These are phyloP conservation scores for Fusarium sp. DNA, from an alignment of 2,329 filamentous ascomycete genomes.

Conservation along the genomic window DNA sequence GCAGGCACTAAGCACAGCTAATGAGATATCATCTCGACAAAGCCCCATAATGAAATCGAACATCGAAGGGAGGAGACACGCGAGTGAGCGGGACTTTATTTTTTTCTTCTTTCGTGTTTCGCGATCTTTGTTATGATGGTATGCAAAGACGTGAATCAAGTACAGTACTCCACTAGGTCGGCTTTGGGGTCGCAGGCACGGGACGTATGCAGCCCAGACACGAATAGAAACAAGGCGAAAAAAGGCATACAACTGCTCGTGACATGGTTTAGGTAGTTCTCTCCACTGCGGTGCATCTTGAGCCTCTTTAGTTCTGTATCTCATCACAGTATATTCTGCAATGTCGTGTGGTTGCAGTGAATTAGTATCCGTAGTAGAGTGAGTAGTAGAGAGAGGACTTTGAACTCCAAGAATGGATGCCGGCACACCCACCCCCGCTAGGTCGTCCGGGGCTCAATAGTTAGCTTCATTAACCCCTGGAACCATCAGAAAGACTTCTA, in stretches of 20 bases:
- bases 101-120: conserved; percentile 11
- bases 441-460: not conserved
- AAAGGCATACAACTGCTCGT: conserved; percentile 6
- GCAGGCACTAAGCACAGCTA: not conserved
- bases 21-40: conserved; percentile 6
- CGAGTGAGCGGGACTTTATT: not conserved
- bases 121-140: conserved; percentile 21
- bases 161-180: conserved; percentile 38
- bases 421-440: conserved; percentile 23
- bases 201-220: conserved; percentile 29
- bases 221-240: conserved; percentile 19
- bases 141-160: conserved; percentile 30
- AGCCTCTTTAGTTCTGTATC: not conserved
- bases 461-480: conserved; percentile 3
- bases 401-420: conserved; percentile 20
- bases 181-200: conserved; percentile 41
- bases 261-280: conserved; percentile 1
- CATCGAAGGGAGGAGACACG: not conserved
- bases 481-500: conserved; percentile 26
- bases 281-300: conserved; percentile 1
- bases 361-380: not conserved
- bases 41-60: not conserved
- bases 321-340: not conserved
- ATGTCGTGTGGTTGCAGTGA: conserved; percentile 6
- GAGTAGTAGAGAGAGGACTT: not conserved